These are phyloP conservation scores for Amphirosellinia nigrospora DNA, from an alignment of 495 filamentous ascomycete species.

Conservation along the genomic window DNA sequence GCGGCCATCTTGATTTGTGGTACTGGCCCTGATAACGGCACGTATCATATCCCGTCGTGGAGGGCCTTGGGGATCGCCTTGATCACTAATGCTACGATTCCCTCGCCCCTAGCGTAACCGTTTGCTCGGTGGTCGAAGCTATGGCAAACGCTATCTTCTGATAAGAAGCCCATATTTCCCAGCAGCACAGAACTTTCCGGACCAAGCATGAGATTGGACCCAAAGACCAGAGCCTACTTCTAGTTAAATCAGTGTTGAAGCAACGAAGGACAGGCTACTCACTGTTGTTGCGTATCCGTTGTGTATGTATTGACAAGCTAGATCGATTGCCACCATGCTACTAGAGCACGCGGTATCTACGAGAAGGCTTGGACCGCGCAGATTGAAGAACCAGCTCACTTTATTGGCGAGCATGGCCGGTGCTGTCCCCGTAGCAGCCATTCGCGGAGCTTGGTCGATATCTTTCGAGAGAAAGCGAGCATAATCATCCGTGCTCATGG, in stretches of 20 bases:
- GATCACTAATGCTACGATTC: background rate
- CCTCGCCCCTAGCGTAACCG: background rate
- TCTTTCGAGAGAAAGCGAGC: no score
- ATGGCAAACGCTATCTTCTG: background rate
- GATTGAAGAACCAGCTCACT: conserved; percentile 53
- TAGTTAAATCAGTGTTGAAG: no score
- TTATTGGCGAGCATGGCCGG: conserved; percentile 40
- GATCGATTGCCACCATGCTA: background rate
- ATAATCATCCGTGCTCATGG: no score
- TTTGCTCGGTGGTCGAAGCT: background rate
- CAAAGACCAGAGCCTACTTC: background rate
- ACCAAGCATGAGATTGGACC: background rate
- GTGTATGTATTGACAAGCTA: background rate
- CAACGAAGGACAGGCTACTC: no score
- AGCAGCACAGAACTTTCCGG: background rate
- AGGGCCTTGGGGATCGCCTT: background rate
- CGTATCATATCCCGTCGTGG: conserved; percentile 14
- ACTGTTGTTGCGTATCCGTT: background rate
- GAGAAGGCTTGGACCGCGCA: conserved; percentile 46
- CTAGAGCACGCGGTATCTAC: conserved; percentile 68
- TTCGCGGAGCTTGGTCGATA: no score
- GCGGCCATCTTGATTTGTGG: background rate
- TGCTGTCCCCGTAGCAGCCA: no score
- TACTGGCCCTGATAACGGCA: background rate
- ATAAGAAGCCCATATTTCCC: background rate